A percentile compares a stretch with the other conserved stretches of the same genome.
Conservation (phyloP, 2,329 filamentous ascomycete genomes). For the Teratosphaeria zuluensis region DNA sequence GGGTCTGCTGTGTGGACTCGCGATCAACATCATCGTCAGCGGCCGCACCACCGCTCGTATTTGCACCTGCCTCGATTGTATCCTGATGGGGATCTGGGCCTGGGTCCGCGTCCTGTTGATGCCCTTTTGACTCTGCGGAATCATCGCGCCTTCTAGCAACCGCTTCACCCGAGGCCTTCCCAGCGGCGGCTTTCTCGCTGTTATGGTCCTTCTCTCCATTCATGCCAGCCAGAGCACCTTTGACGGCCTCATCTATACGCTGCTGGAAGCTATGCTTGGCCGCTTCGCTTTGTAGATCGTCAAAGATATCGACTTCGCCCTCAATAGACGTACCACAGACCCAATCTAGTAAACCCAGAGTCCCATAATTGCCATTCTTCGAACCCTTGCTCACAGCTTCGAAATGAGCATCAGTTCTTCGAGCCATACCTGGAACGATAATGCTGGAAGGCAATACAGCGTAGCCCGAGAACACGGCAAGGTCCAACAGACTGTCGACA, state of each 20-base stretch:
- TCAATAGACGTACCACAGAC: slow-evolving; percentile 41
- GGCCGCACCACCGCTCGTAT: neutral
- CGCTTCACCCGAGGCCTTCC: neutral
- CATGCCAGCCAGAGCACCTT: slow-evolving; percentile 15
- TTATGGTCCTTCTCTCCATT: neutral
- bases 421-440: slow-evolving; percentile 49
- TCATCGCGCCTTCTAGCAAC: neutral
- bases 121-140: neutral
- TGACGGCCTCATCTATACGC: slow-evolving; percentile 27
- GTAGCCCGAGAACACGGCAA: slow-evolving; percentile 59
- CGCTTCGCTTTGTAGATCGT: slow-evolving; percentile 46
- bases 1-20: slow-evolving; percentile 1
- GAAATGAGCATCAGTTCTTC: slow-evolving; percentile 51
- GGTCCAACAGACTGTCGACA: slow-evolving; percentile 56
- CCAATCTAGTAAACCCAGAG: slow-evolving; percentile 56
- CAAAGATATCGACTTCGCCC: slow-evolving; percentile 43
- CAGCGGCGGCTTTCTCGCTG: neutral
- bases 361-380: slow-evolving; percentile 27
- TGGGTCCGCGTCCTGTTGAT: neutral
- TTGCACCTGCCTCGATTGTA: neutral
- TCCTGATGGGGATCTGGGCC: neutral
- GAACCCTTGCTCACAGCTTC: slow-evolving; percentile 20
- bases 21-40: slow-evolving; percentile 2
- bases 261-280: slow-evolving; percentile 45
- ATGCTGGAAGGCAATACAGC: slow-evolving; percentile 49